Evolutionary conservation across 2,329 filamentous ascomycete species (phyloP).

Genomic region (Aspergillus tanneri): DNA sequence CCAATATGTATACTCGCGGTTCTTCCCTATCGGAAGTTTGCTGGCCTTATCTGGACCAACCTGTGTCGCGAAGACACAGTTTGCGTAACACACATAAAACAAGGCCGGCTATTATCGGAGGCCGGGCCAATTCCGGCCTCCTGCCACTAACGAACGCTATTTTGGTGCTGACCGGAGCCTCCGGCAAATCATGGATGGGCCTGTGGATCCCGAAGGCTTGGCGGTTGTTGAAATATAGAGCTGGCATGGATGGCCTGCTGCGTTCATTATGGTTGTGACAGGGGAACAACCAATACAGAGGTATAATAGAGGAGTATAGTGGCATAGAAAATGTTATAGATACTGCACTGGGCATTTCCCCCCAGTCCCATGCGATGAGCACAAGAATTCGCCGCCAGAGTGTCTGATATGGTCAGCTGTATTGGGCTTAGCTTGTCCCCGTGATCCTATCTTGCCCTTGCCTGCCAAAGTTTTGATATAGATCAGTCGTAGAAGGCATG

Average conservation of each 20-base stretch:
- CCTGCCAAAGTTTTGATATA: constrained; percentile 30
- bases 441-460: constrained; percentile 31
- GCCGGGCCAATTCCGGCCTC: constrained; percentile 46
- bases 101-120: constrained; percentile 37
- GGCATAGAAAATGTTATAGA: no score
- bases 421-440: constrained; percentile 30
- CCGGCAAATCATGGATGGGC: constrained; percentile 21
- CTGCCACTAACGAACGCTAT: constrained; percentile 30
- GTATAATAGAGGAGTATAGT: no score
- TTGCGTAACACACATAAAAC: constrained; percentile 10
- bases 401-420: constrained; percentile 5
- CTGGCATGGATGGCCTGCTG: no score
- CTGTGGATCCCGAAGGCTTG: constrained; percentile 18
- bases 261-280: no score
- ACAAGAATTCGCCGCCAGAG: neutral
- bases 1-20: neutral
- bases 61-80: no score
- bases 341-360: no score
- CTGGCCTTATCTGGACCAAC: no score
- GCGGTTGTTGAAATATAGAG: constrained; percentile 19
- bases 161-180: constrained; percentile 7
- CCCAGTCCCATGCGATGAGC: neutral
- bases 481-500: constrained; percentile 16
- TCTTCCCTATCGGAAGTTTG: no score
- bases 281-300: no score